These are phyloP conservation scores for Ophiostoma populinum DNA, from an alignment of 2,329 filamentous ascomycete genomes.

Conservation along the genomic window DNA sequence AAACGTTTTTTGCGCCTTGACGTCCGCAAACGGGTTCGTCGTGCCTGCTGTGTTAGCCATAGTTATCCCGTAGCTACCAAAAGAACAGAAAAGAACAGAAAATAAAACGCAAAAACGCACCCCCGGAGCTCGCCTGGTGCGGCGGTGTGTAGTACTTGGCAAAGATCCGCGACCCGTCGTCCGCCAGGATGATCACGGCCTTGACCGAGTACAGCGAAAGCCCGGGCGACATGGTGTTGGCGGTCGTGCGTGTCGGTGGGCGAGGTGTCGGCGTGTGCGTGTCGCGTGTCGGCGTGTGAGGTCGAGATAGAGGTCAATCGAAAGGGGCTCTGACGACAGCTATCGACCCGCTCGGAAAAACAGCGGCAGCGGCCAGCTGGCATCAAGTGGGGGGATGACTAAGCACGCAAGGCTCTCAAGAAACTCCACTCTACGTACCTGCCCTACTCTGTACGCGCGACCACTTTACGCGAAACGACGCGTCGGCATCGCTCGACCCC, in stretches of 20 bases:
- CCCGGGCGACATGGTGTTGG: conserved; percentile 12
- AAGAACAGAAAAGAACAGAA: too few relatives aligned
- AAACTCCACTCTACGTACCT: too few relatives aligned
- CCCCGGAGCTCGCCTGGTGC: conserved; percentile 23
- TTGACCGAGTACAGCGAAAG: conserved; percentile 14
- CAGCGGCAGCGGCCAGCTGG: too few relatives aligned
- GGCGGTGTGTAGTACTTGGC: conserved; percentile 74
- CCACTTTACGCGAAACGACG: conserved; percentile 25
- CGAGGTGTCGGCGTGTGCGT: not conserved
- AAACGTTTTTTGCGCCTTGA: conserved; percentile 90
- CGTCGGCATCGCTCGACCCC: conserved; percentile 7
- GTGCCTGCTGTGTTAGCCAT: not conserved
- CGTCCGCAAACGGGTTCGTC: conserved; percentile 53
- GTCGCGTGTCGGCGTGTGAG: not conserved
- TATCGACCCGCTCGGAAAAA: too few relatives aligned
- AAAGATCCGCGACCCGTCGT: conserved; percentile 83
- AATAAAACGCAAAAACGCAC: too few relatives aligned
- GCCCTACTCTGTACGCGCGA: too few relatives aligned
- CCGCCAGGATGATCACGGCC: conserved; percentile 43
- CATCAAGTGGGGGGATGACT: too few relatives aligned
- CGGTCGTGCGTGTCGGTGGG: not conserved
- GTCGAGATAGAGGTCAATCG: not conserved
- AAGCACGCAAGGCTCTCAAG: too few relatives aligned
- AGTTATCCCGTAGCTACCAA: too few relatives aligned
- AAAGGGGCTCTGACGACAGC: too few relatives aligned